These are phyloP conservation scores for Hylodesmum podocarpum DNA, from an alignment of 306 rosid genomes.

Conservation along the genomic window DNA sequence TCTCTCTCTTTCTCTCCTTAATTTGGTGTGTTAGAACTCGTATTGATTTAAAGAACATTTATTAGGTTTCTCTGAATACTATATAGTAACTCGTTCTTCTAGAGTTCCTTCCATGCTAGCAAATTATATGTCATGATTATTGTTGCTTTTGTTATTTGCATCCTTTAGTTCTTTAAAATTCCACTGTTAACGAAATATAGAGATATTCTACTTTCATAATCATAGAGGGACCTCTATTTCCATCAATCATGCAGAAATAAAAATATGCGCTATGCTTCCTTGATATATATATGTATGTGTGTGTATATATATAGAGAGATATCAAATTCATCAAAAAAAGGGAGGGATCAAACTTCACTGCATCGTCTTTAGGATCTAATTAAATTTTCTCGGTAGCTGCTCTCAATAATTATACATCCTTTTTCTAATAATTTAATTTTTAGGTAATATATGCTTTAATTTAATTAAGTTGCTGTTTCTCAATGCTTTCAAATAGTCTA, in stretches of 20 bases:
- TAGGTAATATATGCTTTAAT: background rate
- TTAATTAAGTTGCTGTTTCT: background rate
- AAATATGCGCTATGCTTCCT: too few relatives aligned
- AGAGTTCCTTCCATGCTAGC: too few relatives aligned
- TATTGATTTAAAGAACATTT: too few relatives aligned
- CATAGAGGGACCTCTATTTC: background rate
- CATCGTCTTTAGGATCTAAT: background rate
- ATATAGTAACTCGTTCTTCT: too few relatives aligned
- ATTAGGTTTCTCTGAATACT: too few relatives aligned
- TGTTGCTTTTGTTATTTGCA: background rate
- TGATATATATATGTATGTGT: too few relatives aligned
- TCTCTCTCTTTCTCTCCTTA: too few relatives aligned
- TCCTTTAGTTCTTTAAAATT: background rate
- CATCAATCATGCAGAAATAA: background rate
- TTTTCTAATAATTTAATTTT: background rate
- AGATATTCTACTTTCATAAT: background rate
- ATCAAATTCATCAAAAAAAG: too few relatives aligned
- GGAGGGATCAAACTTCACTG: background rate
- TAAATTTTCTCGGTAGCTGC: background rate
- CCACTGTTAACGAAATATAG: background rate
- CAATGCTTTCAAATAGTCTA: background rate
- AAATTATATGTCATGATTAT: background rate
- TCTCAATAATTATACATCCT: background rate
- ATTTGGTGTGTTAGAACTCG: too few relatives aligned
- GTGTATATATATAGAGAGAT: too few relatives aligned